These are phyloP conservation scores for Gastrolobium bilobum DNA, from an alignment of 306 rosid species.

Conservation along the genomic window DNA sequence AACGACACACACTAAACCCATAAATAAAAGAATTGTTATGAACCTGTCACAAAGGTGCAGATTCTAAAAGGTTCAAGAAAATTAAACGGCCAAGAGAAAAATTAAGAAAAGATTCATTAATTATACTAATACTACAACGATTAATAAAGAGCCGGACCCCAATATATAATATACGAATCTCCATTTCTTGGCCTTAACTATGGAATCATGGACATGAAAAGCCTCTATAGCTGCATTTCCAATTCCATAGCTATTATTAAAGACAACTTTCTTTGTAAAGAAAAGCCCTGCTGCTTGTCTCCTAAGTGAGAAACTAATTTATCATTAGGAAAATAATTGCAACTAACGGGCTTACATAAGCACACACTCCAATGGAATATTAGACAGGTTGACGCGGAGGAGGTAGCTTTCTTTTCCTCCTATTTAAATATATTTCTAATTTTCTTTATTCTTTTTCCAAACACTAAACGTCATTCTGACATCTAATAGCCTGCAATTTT, in stretches of 20 bases:
- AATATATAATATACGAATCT: slow-evolving; percentile 30
- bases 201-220: slow-evolving; percentile 51
- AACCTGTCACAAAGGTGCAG: too few species aligned
- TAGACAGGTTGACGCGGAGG: slow-evolving; percentile 44
- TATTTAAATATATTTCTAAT: slow-evolving; percentile 24
- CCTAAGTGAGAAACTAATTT: slow-evolving; percentile 56
- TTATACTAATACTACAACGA: too few species aligned
- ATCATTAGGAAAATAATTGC: slow-evolving; percentile 50
- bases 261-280: slow-evolving; percentile 61
- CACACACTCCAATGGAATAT: slow-evolving; percentile 44
- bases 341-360: slow-evolving; percentile 37
- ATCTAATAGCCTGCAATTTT: not conserved
- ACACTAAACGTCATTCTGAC: slow-evolving; percentile 41
- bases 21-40: too few species aligned
- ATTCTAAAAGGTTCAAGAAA: too few species aligned
- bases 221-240: slow-evolving; percentile 34
- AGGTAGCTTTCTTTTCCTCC: slow-evolving; percentile 13
- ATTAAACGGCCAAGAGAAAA: too few species aligned
- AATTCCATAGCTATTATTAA: slow-evolving; percentile 44
- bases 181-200: slow-evolving; percentile 43
- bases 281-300: slow-evolving; percentile 56
- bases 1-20: too few species aligned
- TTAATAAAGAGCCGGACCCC: too few species aligned
- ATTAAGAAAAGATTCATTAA: too few species aligned
- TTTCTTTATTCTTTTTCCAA: slow-evolving; percentile 29